Conservation (phyloP, 2,329 filamentous ascomycete species). For the Colletotrichum karsti region DNA sequence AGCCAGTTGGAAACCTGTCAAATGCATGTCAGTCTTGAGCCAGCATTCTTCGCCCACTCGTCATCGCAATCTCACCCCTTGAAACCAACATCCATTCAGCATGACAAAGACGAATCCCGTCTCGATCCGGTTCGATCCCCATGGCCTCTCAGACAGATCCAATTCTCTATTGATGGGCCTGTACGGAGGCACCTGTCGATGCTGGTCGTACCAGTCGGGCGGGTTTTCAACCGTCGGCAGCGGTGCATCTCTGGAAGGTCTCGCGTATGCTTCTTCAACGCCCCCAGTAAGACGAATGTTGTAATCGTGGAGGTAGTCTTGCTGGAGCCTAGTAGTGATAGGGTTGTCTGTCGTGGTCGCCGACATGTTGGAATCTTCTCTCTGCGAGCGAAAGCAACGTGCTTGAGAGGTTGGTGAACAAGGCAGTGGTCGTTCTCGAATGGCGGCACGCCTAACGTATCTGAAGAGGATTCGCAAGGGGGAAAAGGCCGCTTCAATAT, state of each 20-base stretch:
- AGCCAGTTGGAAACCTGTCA: conserved; percentile 21
- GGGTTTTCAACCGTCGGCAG: conserved; percentile 23
- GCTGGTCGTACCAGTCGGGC: conserved; percentile 30
- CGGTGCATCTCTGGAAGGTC: conserved; percentile 13
- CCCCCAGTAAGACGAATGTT: conserved; percentile 24
- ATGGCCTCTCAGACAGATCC: conserved; percentile 30
- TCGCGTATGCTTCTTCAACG: conserved; percentile 19
- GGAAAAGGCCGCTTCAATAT: conserved; percentile 15
- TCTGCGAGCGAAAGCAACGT: not conserved
- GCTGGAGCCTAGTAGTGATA: conserved; percentile 5
- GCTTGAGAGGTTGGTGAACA: not conserved
- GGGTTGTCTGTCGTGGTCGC: conserved; percentile 18
- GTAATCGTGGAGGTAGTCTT: conserved; percentile 24
- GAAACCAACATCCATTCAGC: conserved; percentile 33
- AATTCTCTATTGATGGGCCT: conserved; percentile 31
- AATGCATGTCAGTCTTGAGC: not conserved
- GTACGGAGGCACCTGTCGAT: conserved; percentile 34
- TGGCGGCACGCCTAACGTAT: not conserved
- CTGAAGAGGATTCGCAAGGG: not conserved
- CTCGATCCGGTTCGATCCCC: conserved; percentile 30
- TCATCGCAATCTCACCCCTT: not conserved
- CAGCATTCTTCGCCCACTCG: not conserved
- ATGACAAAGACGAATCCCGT: conserved; percentile 33
- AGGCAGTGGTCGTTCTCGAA: not conserved
- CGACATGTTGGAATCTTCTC: not conserved